Base-by-base conservation (phyloP, 345 rosid species). In the Hibiscus trionum region DNA sequence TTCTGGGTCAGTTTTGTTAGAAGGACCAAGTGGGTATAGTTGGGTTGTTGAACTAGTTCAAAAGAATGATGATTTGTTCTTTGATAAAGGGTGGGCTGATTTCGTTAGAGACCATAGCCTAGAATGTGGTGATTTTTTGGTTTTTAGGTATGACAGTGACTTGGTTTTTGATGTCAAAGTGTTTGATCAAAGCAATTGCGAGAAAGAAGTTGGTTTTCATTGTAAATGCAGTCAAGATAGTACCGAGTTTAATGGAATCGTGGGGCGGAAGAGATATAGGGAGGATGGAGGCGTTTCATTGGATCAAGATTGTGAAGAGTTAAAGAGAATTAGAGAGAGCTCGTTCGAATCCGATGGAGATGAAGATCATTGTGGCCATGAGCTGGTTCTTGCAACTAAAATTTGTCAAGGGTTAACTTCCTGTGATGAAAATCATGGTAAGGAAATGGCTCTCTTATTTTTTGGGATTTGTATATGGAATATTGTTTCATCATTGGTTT, bases 81-180 rank as follows among this genome's bases (percentile, higher is more conserved):
- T 88, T 10, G 76, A 70, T 69, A 57, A 69, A 63, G 90, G 87
- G 11, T 88, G 92, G 92, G 60, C 78, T 10, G 76, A 73, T 12
- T 86, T 86, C 77, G 82, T 82, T 56, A 73, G 77, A 64, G 90
- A 84, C 68, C 80, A 88, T 75, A 71, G 61, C 49, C 37, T 88
- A 55, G 81, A 78, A 59, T 72, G 82, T n/a, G 90, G 92, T 1
- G 88, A 88, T 59, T 71, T 81, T 66, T 76, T 82, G 82, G 86
- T 88, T 73, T 86, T 88, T 58, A 80, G 87, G 77, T 84, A 88
- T 77, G 77, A 83, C 69, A 86, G 88, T 24, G 71, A 84, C 74
- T 76, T 84, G 79, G 76, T 78, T 73, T 88, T 86, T 60, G 73
- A 80, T 26, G 88, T 88, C 57, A 86, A 84, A 84, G 74, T 84